Evolutionary conservation across 257 asterid genomes (phyloP).

Genomic region (Nicotiana undulata): DNA sequence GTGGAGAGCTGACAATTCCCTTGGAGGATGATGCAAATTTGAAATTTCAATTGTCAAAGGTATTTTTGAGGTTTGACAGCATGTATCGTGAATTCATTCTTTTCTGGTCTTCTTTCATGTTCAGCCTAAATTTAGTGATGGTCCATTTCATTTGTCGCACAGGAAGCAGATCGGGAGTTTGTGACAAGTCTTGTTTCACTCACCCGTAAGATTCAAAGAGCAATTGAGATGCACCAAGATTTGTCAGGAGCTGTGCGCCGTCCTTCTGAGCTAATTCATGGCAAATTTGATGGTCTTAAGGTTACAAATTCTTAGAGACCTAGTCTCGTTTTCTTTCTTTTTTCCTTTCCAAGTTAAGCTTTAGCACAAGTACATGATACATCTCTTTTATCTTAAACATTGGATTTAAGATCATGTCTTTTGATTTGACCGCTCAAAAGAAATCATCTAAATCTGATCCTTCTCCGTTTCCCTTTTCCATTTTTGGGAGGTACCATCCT

Average conservation of each 20-base stretch:
- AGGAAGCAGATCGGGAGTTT: conserved; percentile 72
- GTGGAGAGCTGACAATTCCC: conserved; percentile 65
- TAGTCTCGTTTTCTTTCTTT: not conserved
- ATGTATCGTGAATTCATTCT: not conserved
- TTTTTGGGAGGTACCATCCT: not conserved
- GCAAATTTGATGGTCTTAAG: conserved; percentile 85
- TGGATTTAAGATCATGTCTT: not conserved
- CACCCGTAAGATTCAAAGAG: conserved; percentile 39
- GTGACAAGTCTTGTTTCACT: conserved; percentile 48
- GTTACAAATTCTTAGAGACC: conserved; percentile 17
- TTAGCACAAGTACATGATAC: not conserved
- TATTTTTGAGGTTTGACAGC: conserved; percentile 16
- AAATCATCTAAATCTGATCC: not conserved
- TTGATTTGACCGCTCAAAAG: not conserved
- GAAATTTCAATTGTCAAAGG: conserved; percentile 80
- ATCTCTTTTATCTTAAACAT: not conserved
- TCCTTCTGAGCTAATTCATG: conserved; percentile 63
- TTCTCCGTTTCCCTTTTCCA: not conserved
- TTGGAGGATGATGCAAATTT: conserved; percentile 45
- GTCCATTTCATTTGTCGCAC: conserved; percentile 19
- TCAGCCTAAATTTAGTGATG: not conserved
- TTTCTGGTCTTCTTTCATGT: not conserved
- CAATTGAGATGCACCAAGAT: conserved; percentile 51
- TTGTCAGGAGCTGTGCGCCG: conserved; percentile 37
- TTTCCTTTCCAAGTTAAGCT: not conserved